phyloP scores from a whole-genome alignment of 2,329 filamentous ascomycete species.

The Tetracladium maxilliforme region DNA sequence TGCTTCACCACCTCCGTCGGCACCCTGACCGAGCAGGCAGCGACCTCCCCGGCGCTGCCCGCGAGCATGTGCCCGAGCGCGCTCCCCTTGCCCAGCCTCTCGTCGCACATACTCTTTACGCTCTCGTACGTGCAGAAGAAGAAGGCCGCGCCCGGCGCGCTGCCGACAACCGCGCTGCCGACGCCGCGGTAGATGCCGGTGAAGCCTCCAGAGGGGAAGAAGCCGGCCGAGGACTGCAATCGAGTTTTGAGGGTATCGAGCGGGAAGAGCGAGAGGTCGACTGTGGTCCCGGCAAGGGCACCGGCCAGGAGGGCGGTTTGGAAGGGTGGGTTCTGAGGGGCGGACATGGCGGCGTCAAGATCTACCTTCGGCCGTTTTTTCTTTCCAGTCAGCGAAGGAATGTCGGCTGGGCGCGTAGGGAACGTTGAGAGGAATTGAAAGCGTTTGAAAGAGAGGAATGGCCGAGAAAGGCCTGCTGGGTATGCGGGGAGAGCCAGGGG shows the following conservation, averaged over 20 bases:
- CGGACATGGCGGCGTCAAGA: constrained; percentile 3
- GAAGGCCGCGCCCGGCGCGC: constrained; percentile 82
- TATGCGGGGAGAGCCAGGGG: too few species aligned
- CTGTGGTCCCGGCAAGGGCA: constrained; percentile 83
- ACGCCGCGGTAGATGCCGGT: constrained; percentile 86
- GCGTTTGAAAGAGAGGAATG: too few species aligned
- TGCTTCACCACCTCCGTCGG: constrained; percentile 97
- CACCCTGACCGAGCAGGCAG: constrained; percentile 82
- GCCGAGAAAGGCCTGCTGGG: too few species aligned
- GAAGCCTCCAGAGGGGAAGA: constrained; percentile 77
- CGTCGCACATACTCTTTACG: constrained; percentile 36
- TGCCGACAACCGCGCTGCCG: constrained; percentile 77
- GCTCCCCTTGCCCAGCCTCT: constrained; percentile 13
- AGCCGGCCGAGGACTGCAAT: constrained; percentile 68
- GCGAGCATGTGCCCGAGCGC: constrained; percentile 63
- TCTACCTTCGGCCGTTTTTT: too few species aligned
- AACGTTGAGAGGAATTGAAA: too few species aligned
- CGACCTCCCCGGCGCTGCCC: constrained; percentile 74
- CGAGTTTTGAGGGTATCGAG: constrained; percentile 98
- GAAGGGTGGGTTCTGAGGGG: constrained; percentile 27
- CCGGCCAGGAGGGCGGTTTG: constrained; percentile 59
- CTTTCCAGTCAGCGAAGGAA: too few species aligned
- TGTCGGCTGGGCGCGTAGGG: too few species aligned
- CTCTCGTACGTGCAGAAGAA: constrained; percentile 95
- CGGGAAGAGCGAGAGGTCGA: constrained; percentile 92